Evolutionary conservation across 495 filamentous ascomycete species (phyloP).

Genomic region (Neurospora pannonica): DNA sequence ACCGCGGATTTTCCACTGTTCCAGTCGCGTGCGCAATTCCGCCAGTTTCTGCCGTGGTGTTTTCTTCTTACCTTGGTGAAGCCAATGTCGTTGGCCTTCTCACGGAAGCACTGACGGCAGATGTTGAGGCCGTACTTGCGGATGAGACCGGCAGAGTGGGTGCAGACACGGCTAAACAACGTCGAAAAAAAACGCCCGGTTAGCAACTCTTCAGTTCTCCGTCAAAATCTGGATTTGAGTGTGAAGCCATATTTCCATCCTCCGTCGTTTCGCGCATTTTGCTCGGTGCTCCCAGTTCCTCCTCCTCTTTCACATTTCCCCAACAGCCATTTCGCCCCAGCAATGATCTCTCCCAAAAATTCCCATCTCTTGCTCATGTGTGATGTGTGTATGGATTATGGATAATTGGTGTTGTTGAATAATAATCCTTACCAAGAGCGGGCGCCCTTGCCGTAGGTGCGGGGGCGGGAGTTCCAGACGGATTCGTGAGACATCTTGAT

Average conservation of each 20-base stretch:
- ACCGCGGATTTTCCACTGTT: neutral
- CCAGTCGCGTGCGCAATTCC: neutral
- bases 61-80: slow-evolving; percentile 77
- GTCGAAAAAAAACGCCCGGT: slow-evolving; percentile 1
- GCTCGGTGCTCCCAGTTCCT: neutral
- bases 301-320: neutral
- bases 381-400: neutral
- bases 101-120: slow-evolving; percentile 99
- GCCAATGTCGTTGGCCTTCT: slow-evolving; percentile 92
- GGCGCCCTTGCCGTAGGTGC: slow-evolving; percentile 91
- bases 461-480: slow-evolving; percentile 97
- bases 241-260: neutral
- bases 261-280: neutral
- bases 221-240: slow-evolving; percentile 1
- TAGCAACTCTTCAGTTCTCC: slow-evolving; percentile 14
- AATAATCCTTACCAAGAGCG: slow-evolving; percentile 64
- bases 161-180: slow-evolving; percentile 77
- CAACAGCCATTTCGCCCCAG: neutral
- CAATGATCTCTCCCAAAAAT: neutral
- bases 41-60: neutral
- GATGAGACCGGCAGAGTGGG: slow-evolving; percentile 90
- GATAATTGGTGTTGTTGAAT: neutral
- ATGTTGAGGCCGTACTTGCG: slow-evolving; percentile 99
- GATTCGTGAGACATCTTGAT: slow-evolving; percentile 94
- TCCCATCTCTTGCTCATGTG: neutral